Base-by-base conservation (phyloP, 768 basidiomycete genomes). In the Hydnomerulius pinastri region DNA sequence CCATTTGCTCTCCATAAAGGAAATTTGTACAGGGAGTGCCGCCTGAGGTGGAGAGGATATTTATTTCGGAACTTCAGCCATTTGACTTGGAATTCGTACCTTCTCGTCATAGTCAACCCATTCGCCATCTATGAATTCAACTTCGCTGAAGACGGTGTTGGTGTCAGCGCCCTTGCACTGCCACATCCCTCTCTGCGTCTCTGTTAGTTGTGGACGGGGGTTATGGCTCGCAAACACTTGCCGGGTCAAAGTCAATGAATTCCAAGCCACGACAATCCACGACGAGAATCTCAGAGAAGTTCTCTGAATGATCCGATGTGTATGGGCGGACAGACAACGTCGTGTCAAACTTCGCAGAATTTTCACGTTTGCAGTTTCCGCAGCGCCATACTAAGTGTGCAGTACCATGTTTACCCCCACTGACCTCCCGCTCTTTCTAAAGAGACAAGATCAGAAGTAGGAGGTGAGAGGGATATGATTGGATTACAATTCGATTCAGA, bases 21-120 rank as follows among this genome's bases (percentile, higher is more conserved):
- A 86, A n/a, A 94, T 74, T 9, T 84, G 77, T 13, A 93, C 90
- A 4, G 89, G 85, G 13, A 78, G 65, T 17, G 73, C 72, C 12
- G 77, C 75, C 89, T 87, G 51, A 54, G 43, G 53, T 29, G 46
- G 39, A 43, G 27, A 35, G 9, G 9, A 27, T 4, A 30, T 58
- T 3, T 21, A 50, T 46, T 29, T 12, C 21, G 37, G 24, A n/a
- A 15, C 13, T 6, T 15, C 23, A 6, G 20, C 20, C 28, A 20
- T 24, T 27, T 18, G 15, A 20, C 28, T 23, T 11, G 24, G 15
- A 29, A 42, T 50, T 18, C 70, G 37, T 53, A 86, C 92, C 79
- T 93, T 92, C 67, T 96, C 92, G 57, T 96, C 92, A 57, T 96
- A 96, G 59, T 94, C 92, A 11, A 75, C 80, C 93, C 93, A 96